Percentiles rank a stretch among this genome's conserved stretches.
Evolutionary conservation across 1,284 basidiomycete species (phyloP).

Genomic region (Puccinia hordei): DNA sequence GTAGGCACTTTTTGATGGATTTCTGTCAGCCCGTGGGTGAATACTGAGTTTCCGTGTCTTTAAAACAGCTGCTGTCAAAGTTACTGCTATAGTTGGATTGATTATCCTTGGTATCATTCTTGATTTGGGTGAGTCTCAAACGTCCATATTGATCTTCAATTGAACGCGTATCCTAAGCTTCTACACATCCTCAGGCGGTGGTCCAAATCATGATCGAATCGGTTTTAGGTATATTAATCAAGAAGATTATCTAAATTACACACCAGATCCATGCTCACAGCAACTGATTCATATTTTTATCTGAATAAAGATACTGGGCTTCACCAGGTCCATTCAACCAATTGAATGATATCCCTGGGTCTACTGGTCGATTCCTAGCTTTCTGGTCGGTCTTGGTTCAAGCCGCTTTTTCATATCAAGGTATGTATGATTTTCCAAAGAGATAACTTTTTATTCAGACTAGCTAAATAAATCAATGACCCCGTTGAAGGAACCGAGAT

Average conservation of each 20-base stretch:
- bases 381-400: slow-evolving; percentile 58
- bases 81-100: slow-evolving; percentile 61
- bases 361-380: slow-evolving; percentile 64
- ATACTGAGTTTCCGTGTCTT: background rate
- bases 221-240: slow-evolving; percentile 60
- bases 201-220: slow-evolving; percentile 63
- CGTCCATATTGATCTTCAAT: background rate
- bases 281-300: slow-evolving; percentile 64
- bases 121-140: slow-evolving; percentile 69
- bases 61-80: slow-evolving; percentile 32
- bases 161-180: background rate
- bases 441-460: slow-evolving; percentile 56
- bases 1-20: background rate
- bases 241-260: background rate
- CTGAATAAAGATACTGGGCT: slow-evolving; percentile 67
- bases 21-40: background rate
- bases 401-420: slow-evolving; percentile 65
- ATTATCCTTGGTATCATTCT: slow-evolving; percentile 70
- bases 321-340: slow-evolving; percentile 65
- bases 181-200: slow-evolving; percentile 65
- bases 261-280: background rate
- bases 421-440: slow-evolving; percentile 64
- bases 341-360: slow-evolving; percentile 63
- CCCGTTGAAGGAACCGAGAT: slow-evolving; percentile 69
- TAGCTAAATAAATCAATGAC: slow-evolving; percentile 70